Evolutionary conservation across 176 grass and related monocot species (phyloP), one percentile per base, ranked within the genome.

Genomic region (Aegilops sharonensis): DNA sequence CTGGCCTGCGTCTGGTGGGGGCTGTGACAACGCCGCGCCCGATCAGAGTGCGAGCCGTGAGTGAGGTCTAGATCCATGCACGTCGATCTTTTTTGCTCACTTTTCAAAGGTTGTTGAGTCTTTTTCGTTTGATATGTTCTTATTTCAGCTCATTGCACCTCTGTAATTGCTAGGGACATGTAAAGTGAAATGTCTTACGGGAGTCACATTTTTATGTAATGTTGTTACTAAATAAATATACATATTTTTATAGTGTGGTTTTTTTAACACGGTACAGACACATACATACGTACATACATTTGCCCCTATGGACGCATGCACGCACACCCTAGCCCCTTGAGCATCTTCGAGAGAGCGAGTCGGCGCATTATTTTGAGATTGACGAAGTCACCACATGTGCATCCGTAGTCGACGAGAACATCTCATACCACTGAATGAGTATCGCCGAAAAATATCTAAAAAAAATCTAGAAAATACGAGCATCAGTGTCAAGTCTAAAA

Each of bases 1-100:
- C 21, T 88, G 39, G 71, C 87, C 24, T 47, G 61, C 54, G 78
- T 91, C 34, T 93, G 87, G 83, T 92, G 72, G 85, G 81, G 77
- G 37, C 60, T 92, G 72, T 93, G 79, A 92, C 61, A 60, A 8
- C 24, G 42, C 13, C 72, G 15, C 31, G 42, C 13, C 72, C 12
- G 65, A 18, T n/a, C 39, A 5, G 20, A 64, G 37, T 35, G 25
- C 35, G 66, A 57, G 36, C 11, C 20, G n/a, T n/a, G n/a, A n/a
- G n/a, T 11, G 13, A 62, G 65, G 57, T 68, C 71, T 64, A n/a
- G 64, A 34, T 86, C 17, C 50, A 54, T 18, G 54, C 11, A 75
- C 9, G 47, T 23, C 27, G 11, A 81, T 56, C 18, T 18, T 59
- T 87, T 89, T 83, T 64, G 59, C 21, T 39, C 31, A 9, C 5